phyloP scores from a whole-genome alignment of 2,329 filamentous ascomycete genomes.

The Verticillium isaacii region DNA sequence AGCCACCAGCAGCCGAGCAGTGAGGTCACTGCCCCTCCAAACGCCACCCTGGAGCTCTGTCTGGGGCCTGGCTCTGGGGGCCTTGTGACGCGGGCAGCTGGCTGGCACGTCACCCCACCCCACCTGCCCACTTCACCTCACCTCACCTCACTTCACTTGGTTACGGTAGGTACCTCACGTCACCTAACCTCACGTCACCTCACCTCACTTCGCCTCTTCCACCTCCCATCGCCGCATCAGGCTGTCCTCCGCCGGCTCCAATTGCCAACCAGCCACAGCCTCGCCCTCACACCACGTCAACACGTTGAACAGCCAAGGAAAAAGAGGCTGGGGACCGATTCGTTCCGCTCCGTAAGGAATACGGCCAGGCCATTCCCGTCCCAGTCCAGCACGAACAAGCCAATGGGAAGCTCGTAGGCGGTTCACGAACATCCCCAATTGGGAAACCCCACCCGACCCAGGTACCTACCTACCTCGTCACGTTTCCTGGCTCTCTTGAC shows the following conservation, averaged over 20 bases:
- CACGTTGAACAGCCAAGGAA: conserved; percentile 9
- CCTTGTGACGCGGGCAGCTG: background rate
- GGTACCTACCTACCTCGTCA: background rate
- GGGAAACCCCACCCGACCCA: background rate
- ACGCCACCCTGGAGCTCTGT: background rate
- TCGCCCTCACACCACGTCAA: conserved; percentile 2
- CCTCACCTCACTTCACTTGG: background rate
- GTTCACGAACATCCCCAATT: background rate
- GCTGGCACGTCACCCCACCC: background rate
- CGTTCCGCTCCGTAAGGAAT: background rate
- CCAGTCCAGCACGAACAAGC: background rate
- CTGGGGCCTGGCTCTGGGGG: too few species aligned
- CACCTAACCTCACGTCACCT: background rate
- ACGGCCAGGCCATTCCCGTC: background rate
- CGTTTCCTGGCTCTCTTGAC: background rate
- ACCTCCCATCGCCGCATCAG: background rate
- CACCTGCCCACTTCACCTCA: background rate
- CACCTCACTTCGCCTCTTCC: too few species aligned
- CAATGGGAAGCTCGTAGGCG: background rate
- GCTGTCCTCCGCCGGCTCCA: background rate
- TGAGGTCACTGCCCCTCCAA: background rate
- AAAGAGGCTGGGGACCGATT: conserved; percentile 9
- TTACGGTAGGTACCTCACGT: too few species aligned
- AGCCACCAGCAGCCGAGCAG: background rate
- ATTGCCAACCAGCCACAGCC: background rate